Percentiles rank a stretch among this genome's conserved stretches.
Evolutionary conservation across 139 green algal species (phyloP).

Genomic region (Chlorella ohadii): DNA sequence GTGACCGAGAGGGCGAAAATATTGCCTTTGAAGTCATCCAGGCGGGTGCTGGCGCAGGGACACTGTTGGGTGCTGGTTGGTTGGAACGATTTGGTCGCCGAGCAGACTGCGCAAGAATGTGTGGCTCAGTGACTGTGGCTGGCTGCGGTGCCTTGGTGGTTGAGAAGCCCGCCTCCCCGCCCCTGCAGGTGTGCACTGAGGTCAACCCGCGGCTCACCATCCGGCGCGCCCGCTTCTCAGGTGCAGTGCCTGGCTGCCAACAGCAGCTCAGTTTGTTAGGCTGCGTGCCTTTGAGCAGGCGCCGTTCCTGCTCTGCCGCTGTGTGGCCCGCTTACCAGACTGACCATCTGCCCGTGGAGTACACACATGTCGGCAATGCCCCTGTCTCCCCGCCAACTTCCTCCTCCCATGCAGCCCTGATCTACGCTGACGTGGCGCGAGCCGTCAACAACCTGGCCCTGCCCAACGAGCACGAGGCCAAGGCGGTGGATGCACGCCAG

Average conservation of each 20-base stretch:
- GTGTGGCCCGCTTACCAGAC: no score
- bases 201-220: conserved; percentile 78
- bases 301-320: no score
- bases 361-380: no score
- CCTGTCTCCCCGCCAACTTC: no score
- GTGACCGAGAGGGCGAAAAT: conserved; percentile 98
- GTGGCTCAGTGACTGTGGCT: no score
- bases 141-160: no score
- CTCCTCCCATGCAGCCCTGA: conserved; percentile 56
- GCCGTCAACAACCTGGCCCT: conserved; percentile 65
- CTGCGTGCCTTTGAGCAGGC: no score
- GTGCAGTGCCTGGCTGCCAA: not conserved
- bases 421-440: conserved; percentile 71
- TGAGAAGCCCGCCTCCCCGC: not conserved
- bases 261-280: no score
- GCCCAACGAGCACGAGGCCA: conserved; percentile 82
- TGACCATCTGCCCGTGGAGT: no score
- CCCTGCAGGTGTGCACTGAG: conserved; percentile 68
- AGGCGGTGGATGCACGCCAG: conserved; percentile 91
- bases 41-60: conserved; percentile 62
- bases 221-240: conserved; percentile 91
- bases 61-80: no score
- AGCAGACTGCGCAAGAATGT: no score
- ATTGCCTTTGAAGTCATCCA: conserved; percentile 97
- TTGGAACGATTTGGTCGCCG: no score